phyloP scores from a whole-genome alignment of 768 basidiomycete species.

The Phallus indusiatus region DNA sequence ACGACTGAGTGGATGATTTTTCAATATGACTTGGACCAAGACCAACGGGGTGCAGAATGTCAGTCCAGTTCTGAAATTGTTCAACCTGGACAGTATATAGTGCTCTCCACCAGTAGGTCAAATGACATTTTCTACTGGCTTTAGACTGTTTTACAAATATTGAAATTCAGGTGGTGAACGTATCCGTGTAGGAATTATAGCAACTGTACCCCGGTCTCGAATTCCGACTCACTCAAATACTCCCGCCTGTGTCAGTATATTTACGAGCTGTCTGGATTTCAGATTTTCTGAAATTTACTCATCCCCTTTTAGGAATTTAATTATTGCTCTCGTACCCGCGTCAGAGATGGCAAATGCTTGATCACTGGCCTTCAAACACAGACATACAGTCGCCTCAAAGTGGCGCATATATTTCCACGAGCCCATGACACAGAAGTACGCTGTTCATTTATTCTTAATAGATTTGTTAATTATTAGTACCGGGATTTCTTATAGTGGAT shows the following conservation, averaged over 20 bases:
- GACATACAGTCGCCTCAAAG: background rate
- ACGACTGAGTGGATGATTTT: background rate
- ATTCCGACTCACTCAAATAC: background rate
- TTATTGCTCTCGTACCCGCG: too few species aligned
- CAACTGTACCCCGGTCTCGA: background rate
- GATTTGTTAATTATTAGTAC: too few species aligned
- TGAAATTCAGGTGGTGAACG: too few species aligned
- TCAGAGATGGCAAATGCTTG: too few species aligned
- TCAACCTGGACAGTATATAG: background rate
- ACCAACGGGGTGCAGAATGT: background rate
- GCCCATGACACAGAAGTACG: slow-evolving; percentile 18
- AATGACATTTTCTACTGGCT: background rate
- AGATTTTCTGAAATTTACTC: background rate
- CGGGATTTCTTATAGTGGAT: slow-evolving; percentile 13
- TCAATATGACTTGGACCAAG: background rate
- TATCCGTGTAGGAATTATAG: background rate
- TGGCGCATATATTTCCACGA: slow-evolving; percentile 17
- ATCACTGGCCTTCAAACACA: background rate
- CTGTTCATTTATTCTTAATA: slow-evolving; percentile 3
- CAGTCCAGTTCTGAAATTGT: background rate
- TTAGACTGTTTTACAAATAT: too few species aligned
- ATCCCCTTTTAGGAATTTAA: background rate
- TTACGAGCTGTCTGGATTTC: background rate
- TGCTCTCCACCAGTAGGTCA: background rate
- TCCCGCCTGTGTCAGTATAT: background rate